Conservation (phyloP, 768 basidiomycete species). For the Pholiota molesta region DNA sequence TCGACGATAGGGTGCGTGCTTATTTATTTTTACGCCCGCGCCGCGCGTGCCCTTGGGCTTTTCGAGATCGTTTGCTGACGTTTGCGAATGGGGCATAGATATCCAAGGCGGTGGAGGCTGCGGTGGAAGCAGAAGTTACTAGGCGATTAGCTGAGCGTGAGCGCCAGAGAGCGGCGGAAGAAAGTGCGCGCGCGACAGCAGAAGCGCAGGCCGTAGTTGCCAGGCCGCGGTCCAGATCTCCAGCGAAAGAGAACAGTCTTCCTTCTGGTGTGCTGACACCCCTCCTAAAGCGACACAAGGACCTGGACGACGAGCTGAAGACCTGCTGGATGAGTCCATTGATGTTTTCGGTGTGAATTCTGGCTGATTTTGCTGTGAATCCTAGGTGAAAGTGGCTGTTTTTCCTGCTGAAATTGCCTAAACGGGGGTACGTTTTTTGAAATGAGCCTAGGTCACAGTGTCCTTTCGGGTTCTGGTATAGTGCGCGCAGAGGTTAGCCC, state of each 20-base stretch:
- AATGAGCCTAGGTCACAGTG: too few relatives aligned
- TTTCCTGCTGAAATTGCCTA: too few relatives aligned
- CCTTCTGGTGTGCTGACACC: slow-evolving; percentile 62
- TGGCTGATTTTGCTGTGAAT: too few relatives aligned
- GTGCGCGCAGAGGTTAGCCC: too few relatives aligned
- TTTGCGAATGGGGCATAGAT: slow-evolving; percentile 46
- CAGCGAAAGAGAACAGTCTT: slow-evolving; percentile 38
- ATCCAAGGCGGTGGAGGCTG: slow-evolving; percentile 70
- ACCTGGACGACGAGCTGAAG: slow-evolving; percentile 70
- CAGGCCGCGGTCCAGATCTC: slow-evolving; percentile 32
- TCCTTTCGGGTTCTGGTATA: too few relatives aligned
- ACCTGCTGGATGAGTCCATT: too few relatives aligned
- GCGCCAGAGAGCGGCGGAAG: slow-evolving; percentile 40
- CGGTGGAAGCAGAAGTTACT: slow-evolving; percentile 76
- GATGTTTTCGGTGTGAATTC: too few relatives aligned
- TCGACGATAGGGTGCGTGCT: slow-evolving; percentile 66
- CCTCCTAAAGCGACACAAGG: slow-evolving; percentile 63
- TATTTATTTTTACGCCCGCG: slow-evolving; percentile 5
- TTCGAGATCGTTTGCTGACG: too few relatives aligned
- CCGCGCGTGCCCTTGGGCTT: too few relatives aligned
- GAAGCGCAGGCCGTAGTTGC: slow-evolving; percentile 33
- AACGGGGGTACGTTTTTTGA: too few relatives aligned
- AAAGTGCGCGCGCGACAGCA: slow-evolving; percentile 31
- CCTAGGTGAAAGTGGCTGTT: too few relatives aligned
- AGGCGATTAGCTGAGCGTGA: slow-evolving; percentile 60